phyloP scores from a whole-genome alignment of 2,329 filamentous ascomycete species.

The Sclerotinia spermophila region DNA sequence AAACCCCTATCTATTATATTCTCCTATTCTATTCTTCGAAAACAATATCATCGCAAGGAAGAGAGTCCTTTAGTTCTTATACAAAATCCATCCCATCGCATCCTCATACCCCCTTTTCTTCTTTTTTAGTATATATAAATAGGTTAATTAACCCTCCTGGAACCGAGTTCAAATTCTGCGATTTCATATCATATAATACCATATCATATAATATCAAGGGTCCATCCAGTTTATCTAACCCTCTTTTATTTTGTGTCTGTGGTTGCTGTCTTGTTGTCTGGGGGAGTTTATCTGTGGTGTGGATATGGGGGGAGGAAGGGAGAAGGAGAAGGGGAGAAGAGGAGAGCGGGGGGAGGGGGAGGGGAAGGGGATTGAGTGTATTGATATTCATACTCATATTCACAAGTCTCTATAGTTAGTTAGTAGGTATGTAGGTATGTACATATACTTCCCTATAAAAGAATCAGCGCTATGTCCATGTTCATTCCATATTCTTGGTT shows the following conservation, averaged over 20 bases:
- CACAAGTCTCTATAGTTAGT: no score
- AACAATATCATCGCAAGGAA: no score
- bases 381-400: no score
- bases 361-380: neutral
- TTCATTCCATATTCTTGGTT: neutral
- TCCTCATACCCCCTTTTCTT: neutral
- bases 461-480: neutral
- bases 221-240: neutral
- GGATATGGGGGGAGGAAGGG: neutral
- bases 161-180: neutral
- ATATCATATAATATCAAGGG: no score
- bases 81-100: neutral
- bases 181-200: neutral
- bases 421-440: neutral
- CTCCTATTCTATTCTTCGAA: no score
- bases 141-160: no score
- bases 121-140: no score
- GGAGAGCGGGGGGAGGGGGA: no score
- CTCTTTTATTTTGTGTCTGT: neutral
- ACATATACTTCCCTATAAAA: neutral
- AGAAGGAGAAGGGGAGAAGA: no score
- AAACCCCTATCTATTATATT: no score
- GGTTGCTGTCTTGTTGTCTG: no score
- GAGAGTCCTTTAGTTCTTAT: no score
- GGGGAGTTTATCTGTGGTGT: neutral